Evolutionary conservation across 2,329 filamentous ascomycete genomes (phyloP).

Genomic region (Penicillium sp.): DNA sequence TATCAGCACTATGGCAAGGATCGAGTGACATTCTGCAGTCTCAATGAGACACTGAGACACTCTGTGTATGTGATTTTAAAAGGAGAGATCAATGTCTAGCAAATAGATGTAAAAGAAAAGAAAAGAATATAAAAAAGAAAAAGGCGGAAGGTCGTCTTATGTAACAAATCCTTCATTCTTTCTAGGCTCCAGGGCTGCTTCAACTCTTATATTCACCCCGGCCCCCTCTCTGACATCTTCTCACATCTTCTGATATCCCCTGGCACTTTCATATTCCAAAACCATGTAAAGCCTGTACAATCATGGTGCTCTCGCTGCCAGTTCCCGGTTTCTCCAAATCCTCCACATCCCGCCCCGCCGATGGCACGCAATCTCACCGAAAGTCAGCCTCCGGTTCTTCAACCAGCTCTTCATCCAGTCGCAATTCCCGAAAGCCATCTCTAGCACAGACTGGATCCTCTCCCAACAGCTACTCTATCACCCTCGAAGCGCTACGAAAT

Average conservation of each 20-base stretch:
- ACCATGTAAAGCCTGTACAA: conserved; percentile 32
- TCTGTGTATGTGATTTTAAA: background rate
- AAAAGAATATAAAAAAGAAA: too few species aligned
- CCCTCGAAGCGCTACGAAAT: conserved; percentile 46
- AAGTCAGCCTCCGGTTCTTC: conserved; percentile 14
- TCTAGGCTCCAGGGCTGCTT: background rate
- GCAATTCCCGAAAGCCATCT: conserved; percentile 12
- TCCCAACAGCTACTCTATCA: conserved; percentile 31
- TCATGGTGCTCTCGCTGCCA: conserved; percentile 41
- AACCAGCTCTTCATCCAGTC: conserved; percentile 16
- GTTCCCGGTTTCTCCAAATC: conserved; percentile 38
- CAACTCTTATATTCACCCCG: background rate
- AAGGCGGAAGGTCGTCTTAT: background rate
- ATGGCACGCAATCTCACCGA: conserved; percentile 18
- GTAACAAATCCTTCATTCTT: background rate
- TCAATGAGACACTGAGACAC: background rate
- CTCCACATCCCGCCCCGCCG: conserved; percentile 30
- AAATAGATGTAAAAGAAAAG: background rate
- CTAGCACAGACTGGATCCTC: conserved; percentile 15
- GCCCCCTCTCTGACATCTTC: background rate
- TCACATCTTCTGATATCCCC: background rate
- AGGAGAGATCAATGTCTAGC: background rate
- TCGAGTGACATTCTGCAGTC: background rate
- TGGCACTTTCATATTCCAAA: background rate
- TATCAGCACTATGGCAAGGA: background rate